Conservation (phyloP, 495 filamentous ascomycete genomes). For the Xylaria cubensis region DNA sequence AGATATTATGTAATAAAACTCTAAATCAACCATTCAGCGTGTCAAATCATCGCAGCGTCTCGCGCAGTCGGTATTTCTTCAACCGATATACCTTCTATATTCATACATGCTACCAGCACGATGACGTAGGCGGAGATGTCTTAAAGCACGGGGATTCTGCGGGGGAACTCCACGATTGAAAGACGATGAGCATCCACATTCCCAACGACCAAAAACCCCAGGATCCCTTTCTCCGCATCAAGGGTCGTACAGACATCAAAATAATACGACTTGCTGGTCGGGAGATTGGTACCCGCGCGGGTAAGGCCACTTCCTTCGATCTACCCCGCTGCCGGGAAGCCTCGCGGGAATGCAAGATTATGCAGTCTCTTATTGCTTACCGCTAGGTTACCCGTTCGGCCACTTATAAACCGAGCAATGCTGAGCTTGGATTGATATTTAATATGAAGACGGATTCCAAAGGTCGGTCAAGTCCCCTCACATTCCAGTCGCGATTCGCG, state of each 20-base stretch:
- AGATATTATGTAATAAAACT: background rate
- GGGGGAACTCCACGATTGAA: constrained; percentile 10
- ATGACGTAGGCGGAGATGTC: constrained; percentile 7
- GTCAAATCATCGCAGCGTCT: background rate
- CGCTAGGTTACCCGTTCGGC: background rate
- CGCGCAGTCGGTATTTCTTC: background rate
- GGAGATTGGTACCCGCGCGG: background rate
- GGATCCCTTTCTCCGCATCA: background rate
- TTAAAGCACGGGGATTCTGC: background rate
- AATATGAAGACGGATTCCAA: background rate
- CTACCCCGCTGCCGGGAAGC: background rate
- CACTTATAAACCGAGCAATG: background rate
- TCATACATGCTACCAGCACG: background rate
- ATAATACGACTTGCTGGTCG: background rate
- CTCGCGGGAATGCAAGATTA: background rate
- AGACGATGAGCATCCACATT: no score
- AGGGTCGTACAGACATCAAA: background rate
- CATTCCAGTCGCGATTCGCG: background rate
- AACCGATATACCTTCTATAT: background rate
- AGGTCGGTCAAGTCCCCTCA: constrained; percentile 1
- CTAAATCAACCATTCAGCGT: background rate
- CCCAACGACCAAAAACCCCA: background rate
- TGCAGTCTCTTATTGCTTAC: background rate
- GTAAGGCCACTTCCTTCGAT: background rate
- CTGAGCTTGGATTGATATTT: background rate